Conservation (phyloP, 2,329 filamentous ascomycete genomes). For the Didymella exigua region DNA sequence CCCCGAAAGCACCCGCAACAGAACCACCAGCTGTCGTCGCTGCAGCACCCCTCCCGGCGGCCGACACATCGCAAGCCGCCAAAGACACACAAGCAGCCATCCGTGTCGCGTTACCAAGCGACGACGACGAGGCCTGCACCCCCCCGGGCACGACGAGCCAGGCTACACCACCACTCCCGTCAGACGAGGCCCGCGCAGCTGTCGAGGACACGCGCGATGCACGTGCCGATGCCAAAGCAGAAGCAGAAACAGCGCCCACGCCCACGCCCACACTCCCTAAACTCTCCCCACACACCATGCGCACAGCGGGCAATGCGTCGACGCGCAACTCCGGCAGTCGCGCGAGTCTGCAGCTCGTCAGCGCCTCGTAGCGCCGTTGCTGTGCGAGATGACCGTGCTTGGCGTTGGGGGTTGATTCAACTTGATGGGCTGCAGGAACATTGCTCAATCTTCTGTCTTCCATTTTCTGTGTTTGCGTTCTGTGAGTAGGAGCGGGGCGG, state of each 20-base stretch:
- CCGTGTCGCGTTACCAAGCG: constrained; percentile 28
- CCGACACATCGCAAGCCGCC: not conserved
- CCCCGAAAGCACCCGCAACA: not conserved
- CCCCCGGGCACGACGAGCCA: constrained; percentile 17
- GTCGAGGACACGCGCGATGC: constrained; percentile 28
- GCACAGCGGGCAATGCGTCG: constrained; percentile 32
- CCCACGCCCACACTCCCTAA: constrained; percentile 17
- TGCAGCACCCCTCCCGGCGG: constrained; percentile 31
- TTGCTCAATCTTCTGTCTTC: too few species aligned
- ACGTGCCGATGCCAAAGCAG: constrained; percentile 20
- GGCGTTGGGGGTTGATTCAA: too few species aligned
- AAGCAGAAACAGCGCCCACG: constrained; percentile 3
- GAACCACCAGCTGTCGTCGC: not conserved
- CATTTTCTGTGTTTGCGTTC: too few species aligned
- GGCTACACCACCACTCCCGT: not conserved
- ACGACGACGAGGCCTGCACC: constrained; percentile 15
- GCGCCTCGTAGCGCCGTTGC: constrained; percentile 69
- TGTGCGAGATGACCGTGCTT: too few species aligned
- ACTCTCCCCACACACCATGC: constrained; percentile 33
- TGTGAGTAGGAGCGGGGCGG: too few species aligned
- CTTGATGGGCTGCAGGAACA: too few species aligned
- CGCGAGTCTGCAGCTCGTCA: constrained; percentile 34
- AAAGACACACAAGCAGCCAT: constrained; percentile 22
- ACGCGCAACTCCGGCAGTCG: constrained; percentile 23
- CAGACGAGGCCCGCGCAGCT: constrained; percentile 4